Base-by-base conservation (phyloP, 2,329 filamentous ascomycete genomes). In the Aspergillus amoenus region DNA sequence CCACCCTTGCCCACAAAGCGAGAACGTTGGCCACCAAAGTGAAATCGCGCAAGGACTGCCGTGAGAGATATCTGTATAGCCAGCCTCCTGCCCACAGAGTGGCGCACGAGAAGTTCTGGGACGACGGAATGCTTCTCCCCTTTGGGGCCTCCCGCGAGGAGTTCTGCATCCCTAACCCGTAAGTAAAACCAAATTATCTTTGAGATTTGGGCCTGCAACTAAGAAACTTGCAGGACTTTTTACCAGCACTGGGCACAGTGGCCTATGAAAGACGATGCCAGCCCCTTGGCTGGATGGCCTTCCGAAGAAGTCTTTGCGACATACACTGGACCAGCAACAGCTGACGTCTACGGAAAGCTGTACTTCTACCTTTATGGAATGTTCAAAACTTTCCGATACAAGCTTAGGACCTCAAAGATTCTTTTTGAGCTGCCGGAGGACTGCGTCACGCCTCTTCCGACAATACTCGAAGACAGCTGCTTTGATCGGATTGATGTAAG, bases 161-260 rank as follows among this genome's bases (percentile, higher is more conserved):
- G 0, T 79, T 78, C 56, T 57, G 65, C 8, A 66, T 57, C 1
- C 77, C 76, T 1, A 79, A 80, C 62, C 76, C 75, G 76, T 79
- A 54, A 64, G 76, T 70, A 3, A 11, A 9, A 11, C 8, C 27
- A 3, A 9, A 30, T 30, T 9, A 30, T 11, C 3, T 30, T n/a
- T n/a, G n/a, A n/a, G n/a, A n/a, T n/a, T n/a, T n/a, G n/a, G n/a
- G n/a, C n/a, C n/a, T n/a, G n/a, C n/a, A n/a, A n/a, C n/a, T n/a
- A n/a, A 30, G 27, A 30, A 30, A 11, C 8, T 11, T 11, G 27
- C 27, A 78, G 75, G 5, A 77, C 73, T 0, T 65, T 78, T 9
- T 78, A 72, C 54, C 4, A 78, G 75, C 75, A 69, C 68, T 0
- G 70, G 76, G 68, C 63, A 13, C 13, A 4, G 1, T 79, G 77